Evolutionary conservation across 75 land plant genomes (phyloP).

Genomic region (Gnetum montanum): DNA sequence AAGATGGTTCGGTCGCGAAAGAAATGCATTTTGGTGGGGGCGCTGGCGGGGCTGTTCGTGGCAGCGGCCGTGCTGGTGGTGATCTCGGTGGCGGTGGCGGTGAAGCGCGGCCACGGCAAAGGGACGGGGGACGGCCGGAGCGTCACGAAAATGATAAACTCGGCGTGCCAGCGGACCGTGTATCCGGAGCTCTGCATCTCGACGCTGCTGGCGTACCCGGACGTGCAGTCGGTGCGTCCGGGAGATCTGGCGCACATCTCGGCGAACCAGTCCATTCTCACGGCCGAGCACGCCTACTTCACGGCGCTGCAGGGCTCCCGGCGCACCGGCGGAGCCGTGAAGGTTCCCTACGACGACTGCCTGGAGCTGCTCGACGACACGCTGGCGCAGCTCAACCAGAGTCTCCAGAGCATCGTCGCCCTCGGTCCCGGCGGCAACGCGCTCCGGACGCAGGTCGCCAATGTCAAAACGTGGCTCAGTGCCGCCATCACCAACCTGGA

Average conservation of each 20-base stretch:
- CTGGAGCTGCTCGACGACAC: background rate
- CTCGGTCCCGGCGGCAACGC: no score
- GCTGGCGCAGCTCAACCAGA: background rate
- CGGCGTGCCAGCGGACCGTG: background rate
- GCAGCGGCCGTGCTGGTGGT: no score
- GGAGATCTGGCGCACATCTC: slow-evolving; percentile 4
- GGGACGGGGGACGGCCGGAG: no score
- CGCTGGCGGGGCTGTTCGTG: no score
- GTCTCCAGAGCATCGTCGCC: background rate
- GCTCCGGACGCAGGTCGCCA: background rate
- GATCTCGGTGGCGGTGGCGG: no score
- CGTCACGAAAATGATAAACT: background rate
- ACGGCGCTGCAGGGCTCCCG: no score
- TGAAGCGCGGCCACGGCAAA: no score
- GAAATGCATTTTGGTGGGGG: no score
- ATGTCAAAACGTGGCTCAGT: slow-evolving; percentile 26
- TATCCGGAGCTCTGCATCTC: slow-evolving; percentile 4
- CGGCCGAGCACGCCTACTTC: background rate
- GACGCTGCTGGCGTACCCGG: background rate
- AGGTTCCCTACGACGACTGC: background rate
- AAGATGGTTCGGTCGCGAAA: no score
- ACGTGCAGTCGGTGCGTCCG: background rate
- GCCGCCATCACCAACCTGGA: slow-evolving; percentile 25
- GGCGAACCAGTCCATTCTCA: background rate
- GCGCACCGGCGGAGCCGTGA: background rate